Evolutionary conservation across 371 early-diverging fungal genomes (phyloP).

Genomic region (Rhizopus delemar): DNA sequence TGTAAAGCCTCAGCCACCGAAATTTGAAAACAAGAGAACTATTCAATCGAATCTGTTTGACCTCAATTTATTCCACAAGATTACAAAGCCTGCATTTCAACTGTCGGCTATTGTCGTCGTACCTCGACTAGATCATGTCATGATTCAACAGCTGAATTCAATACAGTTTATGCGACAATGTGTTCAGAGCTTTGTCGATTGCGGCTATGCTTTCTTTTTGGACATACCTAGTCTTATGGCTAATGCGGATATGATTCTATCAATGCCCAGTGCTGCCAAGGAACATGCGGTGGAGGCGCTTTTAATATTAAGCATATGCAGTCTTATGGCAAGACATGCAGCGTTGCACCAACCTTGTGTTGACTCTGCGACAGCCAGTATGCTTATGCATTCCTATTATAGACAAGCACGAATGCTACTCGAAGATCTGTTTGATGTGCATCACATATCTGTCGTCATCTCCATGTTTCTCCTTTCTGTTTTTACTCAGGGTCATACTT

Average conservation of each 20-base stretch:
- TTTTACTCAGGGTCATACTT: conserved; percentile 39
- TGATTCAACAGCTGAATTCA: conserved; percentile 38
- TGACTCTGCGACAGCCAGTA: conserved; percentile 25
- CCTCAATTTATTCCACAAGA: conserved; percentile 25
- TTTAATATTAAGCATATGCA: conserved; percentile 40
- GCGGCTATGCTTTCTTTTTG: conserved; percentile 42
- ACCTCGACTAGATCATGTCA: conserved; percentile 18
- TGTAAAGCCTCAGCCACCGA: conserved; percentile 37
- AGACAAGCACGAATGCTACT: conserved; percentile 39
- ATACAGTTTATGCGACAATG: conserved; percentile 45
- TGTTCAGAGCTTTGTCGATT: conserved; percentile 42
- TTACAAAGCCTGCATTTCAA: conserved; percentile 26
- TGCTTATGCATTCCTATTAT: conserved; percentile 38
- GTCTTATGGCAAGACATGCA: conserved; percentile 44
- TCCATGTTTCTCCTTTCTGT: conserved; percentile 44
- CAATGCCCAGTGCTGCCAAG: conserved; percentile 33
- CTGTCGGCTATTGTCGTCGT: conserved; percentile 15
- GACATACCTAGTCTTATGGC: conserved; percentile 35
- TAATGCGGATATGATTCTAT: conserved; percentile 37
- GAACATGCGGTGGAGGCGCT: conserved; percentile 35
- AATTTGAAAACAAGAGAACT: conserved; percentile 9
- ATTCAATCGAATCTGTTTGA: conserved; percentile 19
- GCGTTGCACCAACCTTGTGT: conserved; percentile 29
- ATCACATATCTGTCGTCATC: conserved; percentile 41
- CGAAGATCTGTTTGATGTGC: conserved; percentile 47